phyloP scores from a whole-genome alignment of 1,139 yeast genomes.

The Kluyveromyces marxianus region DNA sequence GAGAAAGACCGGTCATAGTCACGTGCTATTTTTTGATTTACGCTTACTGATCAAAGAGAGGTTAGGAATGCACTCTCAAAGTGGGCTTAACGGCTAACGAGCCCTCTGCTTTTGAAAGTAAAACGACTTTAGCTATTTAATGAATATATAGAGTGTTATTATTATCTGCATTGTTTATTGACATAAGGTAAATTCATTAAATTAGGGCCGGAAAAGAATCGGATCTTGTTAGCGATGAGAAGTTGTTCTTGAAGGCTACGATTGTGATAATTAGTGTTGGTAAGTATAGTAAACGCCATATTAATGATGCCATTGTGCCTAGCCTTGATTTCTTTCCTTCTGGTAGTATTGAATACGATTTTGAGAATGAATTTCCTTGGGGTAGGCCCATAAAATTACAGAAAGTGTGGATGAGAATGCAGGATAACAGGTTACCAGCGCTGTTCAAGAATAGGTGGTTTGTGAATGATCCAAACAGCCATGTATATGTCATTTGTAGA shows the following conservation, averaged over 20 bases:
- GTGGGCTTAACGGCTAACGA: no score
- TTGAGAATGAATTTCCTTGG: neutral
- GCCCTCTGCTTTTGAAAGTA: no score
- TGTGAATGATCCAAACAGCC: constrained; percentile 73
- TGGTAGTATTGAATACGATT: neutral
- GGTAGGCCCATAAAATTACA: constrained; percentile 86
- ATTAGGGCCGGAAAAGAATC: neutral
- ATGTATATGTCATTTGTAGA: constrained; percentile 67
- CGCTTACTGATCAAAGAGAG: no score
- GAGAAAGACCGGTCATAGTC: no score
- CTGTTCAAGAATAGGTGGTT: constrained; percentile 49
- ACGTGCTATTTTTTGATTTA: neutral
- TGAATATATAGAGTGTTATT: no score
- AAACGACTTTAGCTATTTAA: no score
- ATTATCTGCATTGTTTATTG: no score
- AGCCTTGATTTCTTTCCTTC: neutral
- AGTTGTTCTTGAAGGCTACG: constrained; percentile 14
- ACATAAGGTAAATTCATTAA: no score
- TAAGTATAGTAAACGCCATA: constrained; percentile 16
- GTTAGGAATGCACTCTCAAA: no score
- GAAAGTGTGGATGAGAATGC: constrained; percentile 56
- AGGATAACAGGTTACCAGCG: constrained; percentile 51
- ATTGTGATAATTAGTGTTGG: constrained; percentile 14
- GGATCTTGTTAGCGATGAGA: constrained; percentile 1
- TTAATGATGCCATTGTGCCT: neutral